Base-by-base conservation (phyloP, 441 rosid genomes). In the Adansonia grandidieri region DNA sequence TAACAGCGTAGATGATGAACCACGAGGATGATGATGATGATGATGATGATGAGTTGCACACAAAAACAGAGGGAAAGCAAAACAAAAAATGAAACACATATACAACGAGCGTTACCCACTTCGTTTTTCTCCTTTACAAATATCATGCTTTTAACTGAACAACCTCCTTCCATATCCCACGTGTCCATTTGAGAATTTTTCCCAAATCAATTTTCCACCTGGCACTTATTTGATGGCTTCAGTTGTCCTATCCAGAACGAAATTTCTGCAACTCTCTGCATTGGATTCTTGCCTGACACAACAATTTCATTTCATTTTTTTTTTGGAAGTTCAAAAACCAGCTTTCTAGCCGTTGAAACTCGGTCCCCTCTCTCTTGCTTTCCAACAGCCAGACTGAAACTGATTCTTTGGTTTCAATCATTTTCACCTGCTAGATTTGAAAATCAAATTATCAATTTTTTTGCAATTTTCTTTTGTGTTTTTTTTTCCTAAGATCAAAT, bases 341-440 rank as follows among this genome's bases (percentile, higher is more conserved):
- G 76, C 80, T 83, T 87, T 82, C 84, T 89, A 90, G 92, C 93
- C 93, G 94, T 92, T 90, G 87, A 71, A 63, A 78, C 48, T 58
- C 67, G 67, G 19, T 20, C 58, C 13, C 67, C 37, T n/a, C 6
- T 5, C 4, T 13, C 17, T 7, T 24, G 28, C 68, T 42, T 13
- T 1, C 44, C 42, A 58, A 15, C 37, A 50, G 28, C 14, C 19
- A 65, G 50, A 24, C 28, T 24, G 13, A 47, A 71, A 42, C 65
- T 67, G 19, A 5, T 5, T 56, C 71, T 24, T 58, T 57, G 60
- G 40, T 70, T 70, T 28, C 28, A 5, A 67, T 44, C 53, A 56
- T 42, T 42, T 42, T 42, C 6, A 42, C 7, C 1, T 42, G 45
- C 6, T 2, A 42, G 45, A 42, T 42, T 42, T 42, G 45, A 42